Conservation (phyloP, 2,329 filamentous ascomycete genomes). For the Metarhizium robertsii region DNA sequence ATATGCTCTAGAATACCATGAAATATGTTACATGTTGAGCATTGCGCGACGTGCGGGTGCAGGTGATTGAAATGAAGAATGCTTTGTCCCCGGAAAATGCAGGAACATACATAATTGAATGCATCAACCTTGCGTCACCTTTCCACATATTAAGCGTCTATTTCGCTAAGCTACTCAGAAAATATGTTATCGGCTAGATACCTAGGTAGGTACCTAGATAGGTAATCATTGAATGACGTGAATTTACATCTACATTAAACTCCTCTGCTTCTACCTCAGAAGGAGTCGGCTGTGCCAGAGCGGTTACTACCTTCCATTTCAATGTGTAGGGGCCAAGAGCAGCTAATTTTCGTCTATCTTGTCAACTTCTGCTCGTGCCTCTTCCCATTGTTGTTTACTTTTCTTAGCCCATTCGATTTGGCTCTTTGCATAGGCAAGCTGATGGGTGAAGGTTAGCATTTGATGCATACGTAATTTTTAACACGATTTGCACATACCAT, state of each 20-base stretch:
- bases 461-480: background rate
- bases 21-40: background rate
- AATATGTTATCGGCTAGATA: background rate
- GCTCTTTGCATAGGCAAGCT: slow-evolving; percentile 87
- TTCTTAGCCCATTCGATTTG: slow-evolving; percentile 93
- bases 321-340: background rate
- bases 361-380: slow-evolving; percentile 75
- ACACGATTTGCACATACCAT: slow-evolving; percentile 59
- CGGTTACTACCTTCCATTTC: background rate
- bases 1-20: background rate
- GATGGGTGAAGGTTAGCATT: slow-evolving; percentile 13
- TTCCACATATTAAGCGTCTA: background rate
- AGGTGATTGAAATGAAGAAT: background rate
- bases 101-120: background rate
- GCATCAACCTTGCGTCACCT: background rate
- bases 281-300: background rate
- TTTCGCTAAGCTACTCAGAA: background rate
- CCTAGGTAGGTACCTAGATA: too few species aligned
- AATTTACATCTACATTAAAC: background rate
- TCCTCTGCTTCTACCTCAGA: background rate
- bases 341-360: slow-evolving; percentile 64
- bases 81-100: background rate
- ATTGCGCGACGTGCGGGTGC: background rate
- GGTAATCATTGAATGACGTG: background rate
- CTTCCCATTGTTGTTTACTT: slow-evolving; percentile 83